These are phyloP conservation scores for Penicillium herquei DNA, from an alignment of 495 filamentous ascomycete species.

Conservation along the genomic window DNA sequence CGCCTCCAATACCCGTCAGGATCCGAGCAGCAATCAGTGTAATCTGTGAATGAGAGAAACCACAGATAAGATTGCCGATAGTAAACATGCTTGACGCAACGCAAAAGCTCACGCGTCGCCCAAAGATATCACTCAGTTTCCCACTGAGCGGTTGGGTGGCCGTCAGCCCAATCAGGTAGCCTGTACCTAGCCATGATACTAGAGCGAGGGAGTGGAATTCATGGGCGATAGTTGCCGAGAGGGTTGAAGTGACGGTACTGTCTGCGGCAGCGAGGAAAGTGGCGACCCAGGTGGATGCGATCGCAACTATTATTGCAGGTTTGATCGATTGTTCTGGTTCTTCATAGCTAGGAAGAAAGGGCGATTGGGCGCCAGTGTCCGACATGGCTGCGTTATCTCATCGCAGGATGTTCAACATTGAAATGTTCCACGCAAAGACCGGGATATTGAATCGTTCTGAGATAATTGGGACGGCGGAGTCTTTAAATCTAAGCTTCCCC, in stretches of 20 bases:
- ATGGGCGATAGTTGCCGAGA: constrained; percentile 15
- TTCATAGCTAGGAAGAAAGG: background rate
- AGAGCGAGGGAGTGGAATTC: constrained; percentile 13
- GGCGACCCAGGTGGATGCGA: constrained; percentile 16
- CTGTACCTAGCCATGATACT: constrained; percentile 19
- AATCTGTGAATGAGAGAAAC: constrained; percentile 5
- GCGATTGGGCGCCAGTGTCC: background rate
- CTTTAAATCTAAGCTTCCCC: background rate
- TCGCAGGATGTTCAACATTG: background rate
- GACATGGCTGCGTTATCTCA: background rate
- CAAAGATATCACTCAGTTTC: constrained; percentile 22
- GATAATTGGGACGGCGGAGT: background rate
- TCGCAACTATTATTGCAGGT: constrained; percentile 4
- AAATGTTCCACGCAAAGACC: background rate
- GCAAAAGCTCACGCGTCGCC: constrained; percentile 12
- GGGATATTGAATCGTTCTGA: background rate
- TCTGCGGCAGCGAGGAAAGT: constrained; percentile 19
- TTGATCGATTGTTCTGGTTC: background rate
- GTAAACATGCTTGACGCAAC: constrained; percentile 12
- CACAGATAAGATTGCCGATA: constrained; percentile 14
- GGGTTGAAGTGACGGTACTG: constrained; percentile 16
- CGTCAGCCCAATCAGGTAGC: constrained; percentile 16
- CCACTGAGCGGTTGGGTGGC: constrained; percentile 18
- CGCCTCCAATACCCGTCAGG: constrained; percentile 15
- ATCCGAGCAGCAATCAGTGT: constrained; percentile 12